These are phyloP conservation scores for Paradendryphiella salina DNA, from an alignment of 2,329 filamentous ascomycete species.

Conservation along the genomic window DNA sequence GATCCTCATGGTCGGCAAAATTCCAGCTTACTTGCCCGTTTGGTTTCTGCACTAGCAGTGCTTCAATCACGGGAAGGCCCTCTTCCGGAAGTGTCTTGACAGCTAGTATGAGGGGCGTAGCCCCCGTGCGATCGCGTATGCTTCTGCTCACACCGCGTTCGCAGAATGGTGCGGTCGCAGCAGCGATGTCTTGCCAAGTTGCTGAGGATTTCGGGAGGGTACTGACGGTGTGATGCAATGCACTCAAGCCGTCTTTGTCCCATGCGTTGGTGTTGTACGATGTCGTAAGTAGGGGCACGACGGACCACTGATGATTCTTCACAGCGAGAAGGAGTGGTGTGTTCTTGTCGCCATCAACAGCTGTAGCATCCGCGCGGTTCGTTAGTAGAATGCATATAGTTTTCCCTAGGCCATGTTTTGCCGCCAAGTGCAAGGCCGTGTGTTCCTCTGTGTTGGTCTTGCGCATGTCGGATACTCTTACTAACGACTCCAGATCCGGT, in stretches of 20 bases:
- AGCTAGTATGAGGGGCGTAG: conserved; percentile 42
- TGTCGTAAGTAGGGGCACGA: conserved; percentile 33
- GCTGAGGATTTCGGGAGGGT: conserved; percentile 26
- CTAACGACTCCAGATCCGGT: conserved; percentile 29
- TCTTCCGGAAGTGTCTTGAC: conserved; percentile 36
- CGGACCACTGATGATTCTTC: conserved; percentile 32
- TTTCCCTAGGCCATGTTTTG: conserved; percentile 30
- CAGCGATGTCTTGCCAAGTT: conserved; percentile 36
- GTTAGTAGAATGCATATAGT: conserved; percentile 29
- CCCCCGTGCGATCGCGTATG: conserved; percentile 40
- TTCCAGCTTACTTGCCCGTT: conserved; percentile 28
- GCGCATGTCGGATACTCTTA: conserved; percentile 31
- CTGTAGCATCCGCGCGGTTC: conserved; percentile 28
- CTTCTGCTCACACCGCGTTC: conserved; percentile 38
- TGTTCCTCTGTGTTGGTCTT: conserved; percentile 19
- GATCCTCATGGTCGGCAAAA: conserved; percentile 40
- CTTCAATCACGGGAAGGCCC: conserved; percentile 34
- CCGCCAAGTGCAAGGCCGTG: conserved; percentile 37
- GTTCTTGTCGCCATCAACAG: conserved; percentile 27
- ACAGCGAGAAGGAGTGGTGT: conserved; percentile 40
- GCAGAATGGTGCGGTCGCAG: conserved; percentile 32
- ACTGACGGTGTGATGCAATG: conserved; percentile 38
- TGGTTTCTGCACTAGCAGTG: conserved; percentile 25
- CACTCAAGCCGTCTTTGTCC: conserved; percentile 37
- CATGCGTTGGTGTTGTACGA: conserved; percentile 39